Evolutionary conservation across 2,329 filamentous ascomycete species (phyloP).

Genomic region (Aspergillus neoniger): DNA sequence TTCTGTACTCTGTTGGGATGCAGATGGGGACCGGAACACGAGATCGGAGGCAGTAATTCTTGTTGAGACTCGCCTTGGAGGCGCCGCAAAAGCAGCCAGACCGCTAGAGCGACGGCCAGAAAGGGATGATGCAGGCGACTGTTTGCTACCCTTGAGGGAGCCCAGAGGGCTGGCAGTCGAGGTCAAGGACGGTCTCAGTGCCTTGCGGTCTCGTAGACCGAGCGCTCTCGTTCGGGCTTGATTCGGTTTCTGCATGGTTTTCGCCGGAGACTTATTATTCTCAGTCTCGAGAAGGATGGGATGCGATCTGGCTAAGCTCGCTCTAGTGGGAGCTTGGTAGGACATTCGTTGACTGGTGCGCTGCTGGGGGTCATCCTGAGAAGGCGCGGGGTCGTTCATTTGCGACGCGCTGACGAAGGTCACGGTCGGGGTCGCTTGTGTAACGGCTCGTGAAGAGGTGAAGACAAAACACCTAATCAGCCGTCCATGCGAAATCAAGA

Average conservation of each 20-base stretch:
- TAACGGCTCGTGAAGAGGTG: constrained; percentile 18
- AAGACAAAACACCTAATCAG: not conserved
- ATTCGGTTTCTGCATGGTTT: constrained; percentile 28
- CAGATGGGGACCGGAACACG: constrained; percentile 30
- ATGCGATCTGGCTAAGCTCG: constrained; percentile 63
- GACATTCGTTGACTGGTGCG: constrained; percentile 52
- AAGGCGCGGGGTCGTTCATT: constrained; percentile 31
- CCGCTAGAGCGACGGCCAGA: constrained; percentile 33
- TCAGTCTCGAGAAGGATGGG: constrained; percentile 57
- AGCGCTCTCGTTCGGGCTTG: constrained; percentile 25
- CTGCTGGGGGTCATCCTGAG: constrained; percentile 23
- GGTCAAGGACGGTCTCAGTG: constrained; percentile 38
- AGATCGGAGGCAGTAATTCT: constrained; percentile 35
- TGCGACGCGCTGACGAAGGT: constrained; percentile 46
- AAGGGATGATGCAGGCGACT: constrained; percentile 22
- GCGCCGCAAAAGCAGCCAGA: constrained; percentile 39
- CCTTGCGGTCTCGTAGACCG: constrained; percentile 41
- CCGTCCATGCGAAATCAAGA: not conserved
- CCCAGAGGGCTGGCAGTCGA: constrained; percentile 30
- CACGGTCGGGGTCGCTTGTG: constrained; percentile 53
- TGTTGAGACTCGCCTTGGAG: constrained; percentile 38
- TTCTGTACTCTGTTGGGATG: constrained; percentile 13
- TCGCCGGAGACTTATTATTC: constrained; percentile 43
- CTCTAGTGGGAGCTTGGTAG: constrained; percentile 67
- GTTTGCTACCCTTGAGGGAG: constrained; percentile 16